Percentiles rank a stretch among this genome's conserved stretches.
Conservation (phyloP, 129 eudicot genomes). For the Kitagawia praeruptora region DNA sequence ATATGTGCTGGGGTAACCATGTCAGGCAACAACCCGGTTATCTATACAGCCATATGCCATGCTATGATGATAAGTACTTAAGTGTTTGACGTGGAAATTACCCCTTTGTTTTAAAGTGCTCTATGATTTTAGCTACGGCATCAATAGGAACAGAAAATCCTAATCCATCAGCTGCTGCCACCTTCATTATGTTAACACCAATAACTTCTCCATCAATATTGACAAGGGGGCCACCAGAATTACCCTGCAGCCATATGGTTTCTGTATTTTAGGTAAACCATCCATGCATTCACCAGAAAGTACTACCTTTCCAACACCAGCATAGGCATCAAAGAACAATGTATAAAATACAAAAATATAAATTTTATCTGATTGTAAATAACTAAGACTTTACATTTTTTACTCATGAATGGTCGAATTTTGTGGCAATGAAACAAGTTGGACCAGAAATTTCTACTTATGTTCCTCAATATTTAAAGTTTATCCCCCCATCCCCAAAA, state of each 20-base stretch:
- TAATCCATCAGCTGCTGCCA: constrained; percentile 69
- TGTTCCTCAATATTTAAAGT: background rate
- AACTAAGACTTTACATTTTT: background rate
- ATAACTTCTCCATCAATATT: constrained; percentile 22
- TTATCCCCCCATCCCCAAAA: background rate
- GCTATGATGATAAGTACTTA: background rate
- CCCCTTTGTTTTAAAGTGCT: constrained; percentile 90
- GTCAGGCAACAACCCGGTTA: background rate
- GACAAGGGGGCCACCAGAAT: constrained; percentile 42
- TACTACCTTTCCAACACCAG: background rate
- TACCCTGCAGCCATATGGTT: constrained; percentile 45
- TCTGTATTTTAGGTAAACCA: background rate
- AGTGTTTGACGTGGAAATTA: constrained; percentile 7
- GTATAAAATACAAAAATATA: background rate
- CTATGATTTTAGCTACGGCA: constrained; percentile 65
- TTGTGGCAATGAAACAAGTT: background rate
- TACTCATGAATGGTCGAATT: background rate
- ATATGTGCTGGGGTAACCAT: background rate
- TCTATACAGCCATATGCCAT: background rate
- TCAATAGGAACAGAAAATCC: constrained; percentile 87
- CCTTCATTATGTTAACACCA: constrained; percentile 65
- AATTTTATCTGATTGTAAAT: background rate
- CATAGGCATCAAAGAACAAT: background rate
- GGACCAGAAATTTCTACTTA: background rate
- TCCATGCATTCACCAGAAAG: background rate